Evolutionary conservation across 257 asterid species (phyloP).

Genomic region (Phtheirospermum japonicum): DNA sequence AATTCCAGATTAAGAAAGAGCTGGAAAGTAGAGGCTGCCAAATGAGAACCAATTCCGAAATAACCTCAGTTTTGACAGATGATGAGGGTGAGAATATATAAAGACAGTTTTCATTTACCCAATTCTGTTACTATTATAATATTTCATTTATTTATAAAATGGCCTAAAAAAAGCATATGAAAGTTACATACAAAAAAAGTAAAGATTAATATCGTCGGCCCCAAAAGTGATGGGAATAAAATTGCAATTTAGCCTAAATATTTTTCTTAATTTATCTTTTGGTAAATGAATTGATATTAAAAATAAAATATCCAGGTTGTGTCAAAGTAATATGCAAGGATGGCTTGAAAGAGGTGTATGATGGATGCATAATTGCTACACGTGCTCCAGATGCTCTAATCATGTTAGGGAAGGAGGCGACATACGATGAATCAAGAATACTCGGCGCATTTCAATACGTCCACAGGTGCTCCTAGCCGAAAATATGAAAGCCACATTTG

Average conservation of each 20-base stretch:
- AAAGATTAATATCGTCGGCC: too few relatives aligned
- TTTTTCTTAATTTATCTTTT: too few relatives aligned
- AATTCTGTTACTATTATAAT: too few relatives aligned
- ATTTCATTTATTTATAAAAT: too few relatives aligned
- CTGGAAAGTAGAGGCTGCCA: slow-evolving; percentile 56
- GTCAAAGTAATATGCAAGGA: slow-evolving; percentile 38
- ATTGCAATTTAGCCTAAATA: too few relatives aligned
- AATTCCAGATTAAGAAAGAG: slow-evolving; percentile 53
- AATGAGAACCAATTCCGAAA: slow-evolving; percentile 45
- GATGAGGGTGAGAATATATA: slow-evolving; percentile 48
- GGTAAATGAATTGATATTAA: too few relatives aligned
- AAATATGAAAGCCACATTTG: too few relatives aligned
- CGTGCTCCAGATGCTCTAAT: slow-evolving; percentile 68
- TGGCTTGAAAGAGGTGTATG: slow-evolving; percentile 43
- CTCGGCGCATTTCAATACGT: slow-evolving; percentile 76
- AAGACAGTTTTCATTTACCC: too few relatives aligned
- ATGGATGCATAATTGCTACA: slow-evolving; percentile 58
- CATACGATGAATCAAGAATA: slow-evolving; percentile 50
- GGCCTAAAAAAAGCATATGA: too few relatives aligned
- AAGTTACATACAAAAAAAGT: too few relatives aligned
- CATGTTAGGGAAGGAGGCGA: slow-evolving; percentile 55
- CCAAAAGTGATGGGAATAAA: too few relatives aligned
- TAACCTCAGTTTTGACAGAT: slow-evolving; percentile 34
- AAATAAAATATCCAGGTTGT: too few relatives aligned
- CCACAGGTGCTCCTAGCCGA: slow-evolving; percentile 43